Conservation (phyloP, 2,329 filamentous ascomycete species). For the Drechslerella dactyloides region DNA sequence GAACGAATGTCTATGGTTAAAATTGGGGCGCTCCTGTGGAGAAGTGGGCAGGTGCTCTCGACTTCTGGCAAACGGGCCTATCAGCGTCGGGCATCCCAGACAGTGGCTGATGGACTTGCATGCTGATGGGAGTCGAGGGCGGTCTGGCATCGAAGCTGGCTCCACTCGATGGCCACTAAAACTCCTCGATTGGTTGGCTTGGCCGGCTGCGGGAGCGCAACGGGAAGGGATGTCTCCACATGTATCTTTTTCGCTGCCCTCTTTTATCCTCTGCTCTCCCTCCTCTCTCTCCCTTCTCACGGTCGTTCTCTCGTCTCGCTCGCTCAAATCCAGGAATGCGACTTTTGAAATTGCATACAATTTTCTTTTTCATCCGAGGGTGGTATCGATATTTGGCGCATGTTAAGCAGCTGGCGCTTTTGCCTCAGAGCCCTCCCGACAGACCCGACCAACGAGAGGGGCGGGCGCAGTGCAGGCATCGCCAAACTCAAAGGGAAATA, state of each 20-base stretch:
- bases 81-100: conserved; percentile 33
- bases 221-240: conserved; percentile 35
- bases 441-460: neutral
- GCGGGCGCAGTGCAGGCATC: conserved; percentile 8
- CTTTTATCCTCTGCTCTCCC: neutral
- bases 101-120: conserved; percentile 45
- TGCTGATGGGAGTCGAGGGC: conserved; percentile 12
- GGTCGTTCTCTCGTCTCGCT: neutral
- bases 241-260: conserved; percentile 5
- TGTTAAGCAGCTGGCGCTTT: conserved; percentile 15
- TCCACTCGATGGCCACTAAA: conserved; percentile 2
- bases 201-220: conserved; percentile 24
- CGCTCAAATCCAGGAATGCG: conserved; percentile 5
- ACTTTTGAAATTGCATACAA: neutral
- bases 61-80: conserved; percentile 15
- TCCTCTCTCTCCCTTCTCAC: neutral
- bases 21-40: conserved; percentile 5
- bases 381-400: conserved; percentile 24
- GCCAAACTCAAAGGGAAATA: neutral
- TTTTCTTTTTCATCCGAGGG: neutral
- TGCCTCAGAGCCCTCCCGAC: neutral
- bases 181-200: conserved; percentile 36
- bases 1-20: conserved; percentile 2
- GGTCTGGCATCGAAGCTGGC: conserved; percentile 10
- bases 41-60: conserved; percentile 5